These are phyloP conservation scores for Phytophthora cactorum DNA, from an alignment of 352 stramenopile genomes.

Conservation along the genomic window DNA sequence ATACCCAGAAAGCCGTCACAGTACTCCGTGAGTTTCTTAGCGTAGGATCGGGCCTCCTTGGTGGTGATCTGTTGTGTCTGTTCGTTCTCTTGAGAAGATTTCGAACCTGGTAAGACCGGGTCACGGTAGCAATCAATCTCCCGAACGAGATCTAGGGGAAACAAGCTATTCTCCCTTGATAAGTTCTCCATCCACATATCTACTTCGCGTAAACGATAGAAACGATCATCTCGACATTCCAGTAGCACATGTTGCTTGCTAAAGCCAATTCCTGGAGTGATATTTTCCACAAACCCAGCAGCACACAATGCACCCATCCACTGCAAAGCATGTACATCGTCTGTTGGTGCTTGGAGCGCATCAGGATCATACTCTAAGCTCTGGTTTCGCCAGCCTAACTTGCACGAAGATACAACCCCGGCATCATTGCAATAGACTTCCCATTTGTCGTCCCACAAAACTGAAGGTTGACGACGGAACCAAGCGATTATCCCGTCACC, in stretches of 20 bases:
- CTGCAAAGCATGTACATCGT: conserved; percentile 38
- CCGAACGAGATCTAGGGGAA: conserved; percentile 68
- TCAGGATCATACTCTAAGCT: conserved; percentile 49
- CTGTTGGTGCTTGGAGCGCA: conserved; percentile 52
- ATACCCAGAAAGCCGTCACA: conserved; percentile 63
- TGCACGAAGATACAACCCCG: conserved; percentile 19
- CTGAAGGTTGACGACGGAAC: conserved; percentile 48
- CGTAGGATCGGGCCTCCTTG: conserved; percentile 32
- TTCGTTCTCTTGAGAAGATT: neutral
- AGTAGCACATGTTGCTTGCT: conserved; percentile 53
- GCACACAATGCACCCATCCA: conserved; percentile 70
- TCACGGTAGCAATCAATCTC: conserved; percentile 62
- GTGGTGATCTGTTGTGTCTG: neutral
- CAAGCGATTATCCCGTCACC: conserved; percentile 70
- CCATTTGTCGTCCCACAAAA: conserved; percentile 68
- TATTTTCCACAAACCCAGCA: conserved; percentile 66
- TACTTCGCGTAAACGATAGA: conserved; percentile 64
- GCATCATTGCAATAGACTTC: conserved; percentile 54
- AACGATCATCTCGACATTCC: conserved; percentile 51
- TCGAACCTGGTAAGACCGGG: neutral
- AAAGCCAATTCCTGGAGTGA: conserved; percentile 31
- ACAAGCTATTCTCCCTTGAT: conserved; percentile 46
- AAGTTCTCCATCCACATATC: conserved; percentile 53
- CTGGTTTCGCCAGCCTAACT: conserved; percentile 44
- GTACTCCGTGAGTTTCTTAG: conserved; percentile 66